Percentiles rank a stretch among this genome's conserved stretches.
phyloP scores from a whole-genome alignment of 2,329 filamentous ascomycete genomes.

The Periconia macrospinosa region DNA sequence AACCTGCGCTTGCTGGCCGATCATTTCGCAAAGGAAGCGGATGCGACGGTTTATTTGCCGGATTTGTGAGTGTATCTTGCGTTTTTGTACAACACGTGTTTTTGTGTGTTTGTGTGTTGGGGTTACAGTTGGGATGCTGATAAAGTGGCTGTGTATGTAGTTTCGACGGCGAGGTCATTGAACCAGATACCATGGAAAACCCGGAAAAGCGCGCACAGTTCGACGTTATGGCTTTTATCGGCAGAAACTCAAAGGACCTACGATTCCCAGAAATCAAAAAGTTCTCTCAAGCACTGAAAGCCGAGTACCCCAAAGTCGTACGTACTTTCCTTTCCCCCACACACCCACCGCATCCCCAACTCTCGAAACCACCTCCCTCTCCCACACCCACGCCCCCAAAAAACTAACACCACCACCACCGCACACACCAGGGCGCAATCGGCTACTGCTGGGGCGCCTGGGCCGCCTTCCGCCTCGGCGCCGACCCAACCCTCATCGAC shows the following conservation, averaged over 20 bases:
- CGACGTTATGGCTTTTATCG: constrained; percentile 44
- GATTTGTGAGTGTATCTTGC: constrained; percentile 50
- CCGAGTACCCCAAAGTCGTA: constrained; percentile 44
- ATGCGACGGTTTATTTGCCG: constrained; percentile 51
- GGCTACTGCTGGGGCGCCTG: constrained; percentile 55
- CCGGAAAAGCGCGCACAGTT: constrained; percentile 37
- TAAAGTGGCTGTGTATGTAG: constrained; percentile 13
- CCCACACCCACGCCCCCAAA: too few species aligned
- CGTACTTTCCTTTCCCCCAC: not conserved
- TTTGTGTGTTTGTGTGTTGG: not conserved
- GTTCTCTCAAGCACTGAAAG: constrained; percentile 40
- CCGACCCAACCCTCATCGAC: constrained; percentile 34
- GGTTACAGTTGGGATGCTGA: too few species aligned
- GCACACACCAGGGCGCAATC: not conserved
- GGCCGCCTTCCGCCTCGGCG: constrained; percentile 36
- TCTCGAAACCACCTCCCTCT: not conserved
- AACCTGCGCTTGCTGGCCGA: constrained; percentile 53
- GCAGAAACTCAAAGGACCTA: constrained; percentile 40
- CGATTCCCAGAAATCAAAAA: constrained; percentile 45
- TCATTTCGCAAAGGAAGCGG: constrained; percentile 48
- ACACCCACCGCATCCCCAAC: not conserved
- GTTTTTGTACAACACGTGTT: constrained; percentile 42
- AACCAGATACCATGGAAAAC: constrained; percentile 25
- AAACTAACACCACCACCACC: too few species aligned
- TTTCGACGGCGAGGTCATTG: constrained; percentile 35